These are phyloP conservation scores for Xylaria hypoxylon DNA, from an alignment of 2,329 filamentous ascomycete species.

Conservation along the genomic window DNA sequence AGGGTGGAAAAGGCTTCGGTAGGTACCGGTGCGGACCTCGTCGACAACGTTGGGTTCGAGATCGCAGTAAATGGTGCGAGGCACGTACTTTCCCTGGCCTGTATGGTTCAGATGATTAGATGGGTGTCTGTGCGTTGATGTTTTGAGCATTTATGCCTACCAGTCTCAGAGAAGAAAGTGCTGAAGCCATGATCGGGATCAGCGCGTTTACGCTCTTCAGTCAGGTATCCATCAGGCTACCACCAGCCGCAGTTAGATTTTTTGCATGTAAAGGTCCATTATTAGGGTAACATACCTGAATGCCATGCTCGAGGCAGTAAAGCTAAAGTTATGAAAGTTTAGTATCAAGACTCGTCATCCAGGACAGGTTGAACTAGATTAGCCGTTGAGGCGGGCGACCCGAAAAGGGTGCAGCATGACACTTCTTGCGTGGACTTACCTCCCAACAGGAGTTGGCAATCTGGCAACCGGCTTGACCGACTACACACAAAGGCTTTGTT, in stretches of 20 bases:
- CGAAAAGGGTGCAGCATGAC: conserved; percentile 19
- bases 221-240: conserved; percentile 98
- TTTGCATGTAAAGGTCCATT: conserved; percentile 26
- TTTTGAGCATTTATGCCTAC: conserved; percentile 63
- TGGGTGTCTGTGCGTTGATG: conserved; percentile 20
- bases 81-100: conserved; percentile 99
- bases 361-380: conserved; percentile 31
- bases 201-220: conserved; percentile 93
- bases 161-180: conserved; percentile 99
- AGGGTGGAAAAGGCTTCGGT: conserved; percentile 97
- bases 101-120: conserved; percentile 38
- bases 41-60: conserved; percentile 99
- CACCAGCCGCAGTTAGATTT: conserved; percentile 47
- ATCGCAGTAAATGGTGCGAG: conserved; percentile 99
- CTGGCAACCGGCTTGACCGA: conserved; percentile 99
- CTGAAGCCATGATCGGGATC: conserved; percentile 98
- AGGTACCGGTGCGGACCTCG: conserved; percentile 96
- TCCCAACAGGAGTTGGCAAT: conserved; percentile 99
- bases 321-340: conserved; percentile 70
- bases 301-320: conserved; percentile 99
- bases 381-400: conserved; percentile 19
- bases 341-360: conserved; percentile 45
- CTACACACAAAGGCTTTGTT: conserved; percentile 70
- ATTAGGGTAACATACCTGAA: conserved; percentile 77
- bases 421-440: conserved; percentile 70